Percentiles rank a stretch among this genome's conserved stretches.
phyloP scores from a whole-genome alignment of 2,329 filamentous ascomycete species.

The Nothopassalora personata region DNA sequence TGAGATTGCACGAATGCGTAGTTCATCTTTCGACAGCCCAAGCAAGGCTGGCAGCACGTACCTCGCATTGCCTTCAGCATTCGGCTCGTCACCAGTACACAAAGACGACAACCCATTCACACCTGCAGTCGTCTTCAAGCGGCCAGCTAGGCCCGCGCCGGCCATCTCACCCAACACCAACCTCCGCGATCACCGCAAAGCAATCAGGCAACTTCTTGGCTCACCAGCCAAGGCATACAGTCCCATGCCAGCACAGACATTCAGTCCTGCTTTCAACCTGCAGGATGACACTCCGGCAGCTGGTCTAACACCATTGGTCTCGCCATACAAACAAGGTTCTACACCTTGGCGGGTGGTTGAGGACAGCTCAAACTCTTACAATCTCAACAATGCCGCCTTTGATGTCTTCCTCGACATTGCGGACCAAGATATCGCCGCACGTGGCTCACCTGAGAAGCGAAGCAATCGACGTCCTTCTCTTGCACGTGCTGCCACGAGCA shows the following conservation, averaged over 20 bases:
- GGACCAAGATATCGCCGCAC: constrained; percentile 40
- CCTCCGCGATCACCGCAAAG: constrained; percentile 78
- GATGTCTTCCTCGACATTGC: constrained; percentile 53
- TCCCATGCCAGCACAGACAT: constrained; percentile 51
- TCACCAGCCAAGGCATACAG: constrained; percentile 61
- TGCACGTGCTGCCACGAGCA: constrained; percentile 58
- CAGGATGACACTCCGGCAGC: constrained; percentile 57
- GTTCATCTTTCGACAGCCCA: constrained; percentile 89
- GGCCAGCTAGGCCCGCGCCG: constrained; percentile 57
- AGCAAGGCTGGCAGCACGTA: constrained; percentile 55
- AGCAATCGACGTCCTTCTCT: constrained; percentile 55
- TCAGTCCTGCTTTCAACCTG: constrained; percentile 63
- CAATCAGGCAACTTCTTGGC: constrained; percentile 73
- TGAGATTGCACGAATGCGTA: constrained; percentile 87
- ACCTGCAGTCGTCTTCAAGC: constrained; percentile 75
- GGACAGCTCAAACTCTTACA: constrained; percentile 26
- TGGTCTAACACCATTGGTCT: constrained; percentile 41
- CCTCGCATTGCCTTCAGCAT: constrained; percentile 39
- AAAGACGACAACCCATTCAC: constrained; percentile 59
- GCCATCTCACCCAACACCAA: constrained; percentile 93
- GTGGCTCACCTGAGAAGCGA: constrained; percentile 64
- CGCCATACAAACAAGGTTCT: constrained; percentile 27
- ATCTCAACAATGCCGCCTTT: constrained; percentile 38
- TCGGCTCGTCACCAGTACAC: constrained; percentile 36
- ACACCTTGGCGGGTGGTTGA: constrained; percentile 33